These are phyloP conservation scores for Rhinocladiella mackenziei DNA, from an alignment of 2,329 filamentous ascomycete genomes.

Conservation along the genomic window DNA sequence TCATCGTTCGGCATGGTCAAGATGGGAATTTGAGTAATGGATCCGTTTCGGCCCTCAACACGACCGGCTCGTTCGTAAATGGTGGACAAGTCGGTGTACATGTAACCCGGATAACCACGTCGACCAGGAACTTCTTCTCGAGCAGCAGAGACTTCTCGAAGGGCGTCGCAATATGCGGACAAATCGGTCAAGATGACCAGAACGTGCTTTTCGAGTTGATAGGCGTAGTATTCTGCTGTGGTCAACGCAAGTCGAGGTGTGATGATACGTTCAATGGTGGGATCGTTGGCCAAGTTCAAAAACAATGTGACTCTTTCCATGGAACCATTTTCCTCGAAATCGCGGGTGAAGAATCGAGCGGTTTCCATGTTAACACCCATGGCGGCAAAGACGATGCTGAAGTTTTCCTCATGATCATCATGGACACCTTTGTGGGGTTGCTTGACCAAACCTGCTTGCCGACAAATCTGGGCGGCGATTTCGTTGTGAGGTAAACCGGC, in stretches of 20 bases:
- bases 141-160: slow-evolving; percentile 96
- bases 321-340: slow-evolving; percentile 98
- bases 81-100: slow-evolving; percentile 99
- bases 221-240: slow-evolving; percentile 98
- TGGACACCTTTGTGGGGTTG: slow-evolving; percentile 93
- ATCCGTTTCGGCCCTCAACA: slow-evolving; percentile 94
- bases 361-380: slow-evolving; percentile 99
- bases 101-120: slow-evolving; percentile 99
- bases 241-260: slow-evolving; percentile 96
- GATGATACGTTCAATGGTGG: slow-evolving; percentile 99
- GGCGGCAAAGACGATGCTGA: slow-evolving; percentile 98
- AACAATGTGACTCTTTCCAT: slow-evolving; percentile 96
- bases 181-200: slow-evolving; percentile 97
- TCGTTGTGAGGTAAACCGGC: slow-evolving; percentile 98
- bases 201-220: slow-evolving; percentile 99
- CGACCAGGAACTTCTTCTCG: slow-evolving; percentile 98
- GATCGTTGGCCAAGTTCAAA: slow-evolving; percentile 98
- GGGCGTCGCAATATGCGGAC: slow-evolving; percentile 95
- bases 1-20: slow-evolving; percentile 99
- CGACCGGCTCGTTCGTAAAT: slow-evolving; percentile 99
- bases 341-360: slow-evolving; percentile 93
- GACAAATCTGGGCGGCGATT: slow-evolving; percentile 97
- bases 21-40: slow-evolving; percentile 98
- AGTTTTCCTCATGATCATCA: slow-evolving; percentile 97
- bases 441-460: slow-evolving; percentile 89